phyloP scores from a whole-genome alignment of 2,329 filamentous ascomycete genomes.

The Lecanoromycetidae sp. region DNA sequence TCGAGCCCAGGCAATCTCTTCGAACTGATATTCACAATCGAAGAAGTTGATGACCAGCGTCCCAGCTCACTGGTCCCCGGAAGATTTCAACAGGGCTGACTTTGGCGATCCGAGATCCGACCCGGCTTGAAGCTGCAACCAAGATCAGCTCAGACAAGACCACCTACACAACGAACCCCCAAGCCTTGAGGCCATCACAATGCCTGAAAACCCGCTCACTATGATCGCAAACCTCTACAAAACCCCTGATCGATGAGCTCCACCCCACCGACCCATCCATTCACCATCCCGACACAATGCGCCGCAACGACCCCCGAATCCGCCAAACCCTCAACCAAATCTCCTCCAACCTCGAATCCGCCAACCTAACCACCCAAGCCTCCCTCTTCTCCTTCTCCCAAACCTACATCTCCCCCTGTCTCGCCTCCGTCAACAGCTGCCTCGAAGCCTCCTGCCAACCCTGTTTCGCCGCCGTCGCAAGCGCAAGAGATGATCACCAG shows the following conservation, averaged over 20 bases:
- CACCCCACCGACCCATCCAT: background rate
- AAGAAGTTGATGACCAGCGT: no score
- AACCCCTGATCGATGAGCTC: background rate
- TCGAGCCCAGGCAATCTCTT: no score
- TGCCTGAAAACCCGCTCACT: background rate
- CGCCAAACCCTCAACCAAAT: conserved; percentile 91
- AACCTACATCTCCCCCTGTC: conserved; percentile 70
- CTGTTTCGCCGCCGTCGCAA: conserved; percentile 54
- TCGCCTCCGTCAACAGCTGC: conserved; percentile 53
- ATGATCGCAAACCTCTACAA: background rate
- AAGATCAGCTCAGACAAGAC: background rate
- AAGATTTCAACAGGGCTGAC: no score
- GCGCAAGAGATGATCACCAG: conserved; percentile 61
- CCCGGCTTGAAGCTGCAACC: no score
- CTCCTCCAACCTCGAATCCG: conserved; percentile 76
- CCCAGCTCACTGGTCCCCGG: no score
- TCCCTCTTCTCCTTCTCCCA: conserved; percentile 83
- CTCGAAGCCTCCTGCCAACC: conserved; percentile 58
- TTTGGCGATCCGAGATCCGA: no score
- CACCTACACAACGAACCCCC: background rate
- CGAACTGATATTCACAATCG: no score
- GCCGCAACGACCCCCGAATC: conserved; percentile 64
- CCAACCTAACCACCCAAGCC: conserved; percentile 83
- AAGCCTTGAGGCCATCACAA: no score
- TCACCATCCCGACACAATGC: conserved; percentile 29